Conservation (phyloP, 1,139 yeast species). For the Pichia cactophila region DNA sequence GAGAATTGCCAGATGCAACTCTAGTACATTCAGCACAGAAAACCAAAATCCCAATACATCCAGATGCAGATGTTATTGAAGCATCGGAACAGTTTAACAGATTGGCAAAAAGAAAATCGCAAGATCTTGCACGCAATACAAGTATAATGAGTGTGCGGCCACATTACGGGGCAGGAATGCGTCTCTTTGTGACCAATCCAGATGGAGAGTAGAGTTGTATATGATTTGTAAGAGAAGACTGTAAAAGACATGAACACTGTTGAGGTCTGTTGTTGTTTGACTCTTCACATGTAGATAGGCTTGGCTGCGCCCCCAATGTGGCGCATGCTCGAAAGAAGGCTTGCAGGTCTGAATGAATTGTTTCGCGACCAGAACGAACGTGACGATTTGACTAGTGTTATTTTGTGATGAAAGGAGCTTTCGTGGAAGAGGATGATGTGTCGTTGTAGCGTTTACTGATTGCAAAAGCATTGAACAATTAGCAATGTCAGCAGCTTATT, state of each 20-base stretch:
- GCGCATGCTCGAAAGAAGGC: neutral
- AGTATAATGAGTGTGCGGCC: conserved; percentile 24
- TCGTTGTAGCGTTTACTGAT: neutral
- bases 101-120: conserved; percentile 15
- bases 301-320: neutral
- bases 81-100: conserved; percentile 25
- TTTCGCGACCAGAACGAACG: neutral
- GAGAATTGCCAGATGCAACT: conserved; percentile 35
- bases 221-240: too few species aligned
- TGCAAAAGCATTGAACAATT: neutral
- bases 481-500: conserved; percentile 43
- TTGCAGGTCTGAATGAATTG: too few species aligned
- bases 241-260: too few species aligned
- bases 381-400: neutral
- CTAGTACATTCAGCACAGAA: conserved; percentile 22
- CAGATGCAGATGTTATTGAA: conserved; percentile 26
- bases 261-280: too few species aligned
- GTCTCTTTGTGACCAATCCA: conserved; percentile 65
- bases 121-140: conserved; percentile 20
- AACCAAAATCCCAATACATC: conserved; percentile 25
- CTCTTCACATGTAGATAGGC: neutral
- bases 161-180: conserved; percentile 19
- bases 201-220: conserved; percentile 32
- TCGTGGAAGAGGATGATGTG: neutral
- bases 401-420: neutral